These are phyloP conservation scores for Rugiboletus extremiorientalis DNA, from an alignment of 1,284 basidiomycete genomes.

Conservation along the genomic window DNA sequence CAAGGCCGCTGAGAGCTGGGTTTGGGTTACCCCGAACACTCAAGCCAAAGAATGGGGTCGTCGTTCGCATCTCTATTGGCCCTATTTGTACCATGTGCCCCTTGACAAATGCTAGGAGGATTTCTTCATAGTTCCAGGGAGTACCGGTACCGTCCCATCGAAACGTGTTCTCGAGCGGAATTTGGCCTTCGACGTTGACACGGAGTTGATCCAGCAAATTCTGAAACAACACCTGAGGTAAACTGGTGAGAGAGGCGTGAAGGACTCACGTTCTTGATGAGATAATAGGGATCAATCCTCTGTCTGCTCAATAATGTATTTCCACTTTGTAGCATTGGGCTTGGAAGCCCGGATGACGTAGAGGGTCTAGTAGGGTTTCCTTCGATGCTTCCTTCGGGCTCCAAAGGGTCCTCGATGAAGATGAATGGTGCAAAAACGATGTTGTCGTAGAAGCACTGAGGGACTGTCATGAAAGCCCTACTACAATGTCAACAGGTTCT, in stretches of 20 bases:
- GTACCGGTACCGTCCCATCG: constrained; percentile 72
- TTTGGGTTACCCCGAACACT: constrained; percentile 39
- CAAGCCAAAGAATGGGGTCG: constrained; percentile 51
- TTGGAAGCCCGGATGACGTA: constrained; percentile 39
- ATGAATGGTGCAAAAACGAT: constrained; percentile 94
- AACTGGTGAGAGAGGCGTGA: background rate
- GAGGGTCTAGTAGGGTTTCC: constrained; percentile 41
- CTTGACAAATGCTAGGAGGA: constrained; percentile 70
- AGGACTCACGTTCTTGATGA: constrained; percentile 75
- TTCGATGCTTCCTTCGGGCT: constrained; percentile 62
- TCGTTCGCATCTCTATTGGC: constrained; percentile 39
- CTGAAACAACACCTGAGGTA: constrained; percentile 36
- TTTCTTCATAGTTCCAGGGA: constrained; percentile 66
- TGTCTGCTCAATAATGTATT: constrained; percentile 51
- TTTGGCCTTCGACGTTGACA: constrained; percentile 64
- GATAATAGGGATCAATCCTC: constrained; percentile 90
- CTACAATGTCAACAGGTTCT: constrained; percentile 4
- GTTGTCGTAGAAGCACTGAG: constrained; percentile 94
- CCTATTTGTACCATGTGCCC: constrained; percentile 64
- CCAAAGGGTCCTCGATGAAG: constrained; percentile 88
- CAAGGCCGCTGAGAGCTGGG: constrained; percentile 26
- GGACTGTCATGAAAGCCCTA: background rate
- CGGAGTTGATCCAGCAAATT: constrained; percentile 74
- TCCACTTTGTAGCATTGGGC: constrained; percentile 37
- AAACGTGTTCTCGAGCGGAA: constrained; percentile 74